These are phyloP conservation scores for Apiospora aurea DNA, from an alignment of 2,329 filamentous ascomycete species.

Conservation along the genomic window DNA sequence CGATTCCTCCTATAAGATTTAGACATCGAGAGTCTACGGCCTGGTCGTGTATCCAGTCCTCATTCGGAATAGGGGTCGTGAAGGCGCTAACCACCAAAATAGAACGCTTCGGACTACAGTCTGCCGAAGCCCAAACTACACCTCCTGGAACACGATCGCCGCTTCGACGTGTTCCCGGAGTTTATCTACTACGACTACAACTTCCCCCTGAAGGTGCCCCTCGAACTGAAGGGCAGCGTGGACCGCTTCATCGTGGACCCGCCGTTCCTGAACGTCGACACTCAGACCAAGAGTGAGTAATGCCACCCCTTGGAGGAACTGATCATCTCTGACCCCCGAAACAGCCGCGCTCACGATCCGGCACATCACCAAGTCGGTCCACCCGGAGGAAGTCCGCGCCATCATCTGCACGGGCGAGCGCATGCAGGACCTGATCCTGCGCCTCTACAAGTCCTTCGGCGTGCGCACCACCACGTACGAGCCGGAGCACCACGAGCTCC, in stretches of 20 bases:
- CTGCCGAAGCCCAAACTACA: slow-evolving; percentile 62
- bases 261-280: slow-evolving; percentile 81
- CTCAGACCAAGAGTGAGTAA: slow-evolving; percentile 74
- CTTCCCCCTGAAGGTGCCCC: slow-evolving; percentile 69
- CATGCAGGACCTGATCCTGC: slow-evolving; percentile 69
- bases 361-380: slow-evolving; percentile 59
- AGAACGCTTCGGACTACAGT: slow-evolving; percentile 35
- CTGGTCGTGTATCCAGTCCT: too few species aligned
- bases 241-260: slow-evolving; percentile 79
- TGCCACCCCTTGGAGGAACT: too few species aligned
- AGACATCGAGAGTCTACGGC: too few species aligned
- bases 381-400: slow-evolving; percentile 45
- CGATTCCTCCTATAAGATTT: too few species aligned
- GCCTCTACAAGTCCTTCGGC: slow-evolving; percentile 71
- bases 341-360: slow-evolving; percentile 75
- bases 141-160: slow-evolving; percentile 76
- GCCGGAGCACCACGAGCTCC: slow-evolving; percentile 73
- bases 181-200: slow-evolving; percentile 80
- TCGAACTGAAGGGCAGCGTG: slow-evolving; percentile 67
- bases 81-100: background rate
- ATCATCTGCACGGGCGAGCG: slow-evolving; percentile 81
- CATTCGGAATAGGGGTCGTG: background rate
- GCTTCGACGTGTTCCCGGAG: slow-evolving; percentile 77
- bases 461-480: slow-evolving; percentile 72
- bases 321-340: background rate